Evolutionary conservation across 805 yeast genomes (phyloP).

Genomic region (Scheffersomyces lignosus): DNA sequence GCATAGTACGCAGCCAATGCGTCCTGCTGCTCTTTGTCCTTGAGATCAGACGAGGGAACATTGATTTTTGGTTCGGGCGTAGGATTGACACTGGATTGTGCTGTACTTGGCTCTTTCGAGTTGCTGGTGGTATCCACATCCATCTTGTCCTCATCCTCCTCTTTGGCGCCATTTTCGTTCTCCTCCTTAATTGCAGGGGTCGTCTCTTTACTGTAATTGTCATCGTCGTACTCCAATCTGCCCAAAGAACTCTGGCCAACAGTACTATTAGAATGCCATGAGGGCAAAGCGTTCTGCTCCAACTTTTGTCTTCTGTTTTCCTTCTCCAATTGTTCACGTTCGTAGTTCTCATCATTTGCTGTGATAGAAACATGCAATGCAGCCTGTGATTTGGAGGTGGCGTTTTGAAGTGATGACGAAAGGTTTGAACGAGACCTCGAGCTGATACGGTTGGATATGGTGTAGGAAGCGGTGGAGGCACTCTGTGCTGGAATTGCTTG

Average conservation of each 20-base stretch:
- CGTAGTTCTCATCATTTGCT: constrained; percentile 77
- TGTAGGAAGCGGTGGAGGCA: constrained; percentile 64
- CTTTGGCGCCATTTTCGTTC: background rate
- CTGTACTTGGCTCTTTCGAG: background rate
- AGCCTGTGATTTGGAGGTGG: constrained; percentile 70
- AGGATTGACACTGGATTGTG: background rate
- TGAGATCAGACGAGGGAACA: constrained; percentile 16
- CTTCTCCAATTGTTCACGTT: constrained; percentile 61
- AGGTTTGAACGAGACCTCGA: constrained; percentile 30
- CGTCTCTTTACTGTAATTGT: constrained; percentile 19
- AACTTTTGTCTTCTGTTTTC: constrained; percentile 69
- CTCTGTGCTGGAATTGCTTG: constrained; percentile 84
- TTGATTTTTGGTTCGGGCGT: constrained; percentile 1
- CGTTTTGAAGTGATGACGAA: constrained; percentile 38
- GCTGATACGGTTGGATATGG: constrained; percentile 49
- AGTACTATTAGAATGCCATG: constrained; percentile 93
- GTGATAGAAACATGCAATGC: constrained; percentile 88
- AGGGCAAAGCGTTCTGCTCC: constrained; percentile 92
- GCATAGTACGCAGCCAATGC: constrained; percentile 70
- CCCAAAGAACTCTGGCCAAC: constrained; percentile 70
- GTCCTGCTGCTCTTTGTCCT: constrained; percentile 68
- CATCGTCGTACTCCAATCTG: constrained; percentile 52
- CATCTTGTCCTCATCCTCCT: constrained; percentile 2
- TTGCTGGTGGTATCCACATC: background rate
- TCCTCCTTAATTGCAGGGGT: constrained; percentile 12